Percentiles rank a stretch among this genome's conserved stretches.
These are phyloP conservation scores for Eremothecium gossypii DNA, from an alignment of 1,139 yeast species.

Conservation along the genomic window DNA sequence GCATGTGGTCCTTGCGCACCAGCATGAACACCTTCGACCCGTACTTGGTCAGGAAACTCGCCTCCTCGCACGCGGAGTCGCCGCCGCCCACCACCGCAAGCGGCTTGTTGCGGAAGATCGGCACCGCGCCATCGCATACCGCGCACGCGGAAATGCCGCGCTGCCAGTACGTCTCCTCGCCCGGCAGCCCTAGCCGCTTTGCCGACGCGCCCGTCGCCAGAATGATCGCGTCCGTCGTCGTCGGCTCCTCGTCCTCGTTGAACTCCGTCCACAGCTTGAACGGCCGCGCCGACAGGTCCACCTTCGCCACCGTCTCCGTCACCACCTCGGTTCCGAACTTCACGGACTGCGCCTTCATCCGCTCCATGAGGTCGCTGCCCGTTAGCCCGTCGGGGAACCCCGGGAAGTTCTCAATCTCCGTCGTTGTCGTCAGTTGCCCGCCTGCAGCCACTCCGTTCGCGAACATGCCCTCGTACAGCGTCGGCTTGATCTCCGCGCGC, in stretches of 20 bases:
- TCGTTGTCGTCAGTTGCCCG: conserved; percentile 96
- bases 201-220: conserved; percentile 98
- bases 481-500: conserved; percentile 92
- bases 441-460: conserved; percentile 99
- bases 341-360: conserved; percentile 80
- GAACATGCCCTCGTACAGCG: conserved; percentile 88
- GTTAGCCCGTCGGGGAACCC: conserved; percentile 95
- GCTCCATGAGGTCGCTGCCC: conserved; percentile 84
- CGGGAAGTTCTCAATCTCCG: conserved; percentile 95
- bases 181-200: conserved; percentile 84
- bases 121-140: conserved; percentile 98
- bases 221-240: conserved; percentile 85
- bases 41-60: conserved; percentile 88
- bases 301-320: conserved; percentile 89
- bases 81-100: conserved; percentile 98
- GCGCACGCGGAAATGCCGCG: conserved; percentile 99
- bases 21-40: conserved; percentile 89
- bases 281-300: conserved; percentile 77
- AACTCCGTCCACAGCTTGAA: conserved; percentile 96
- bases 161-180: conserved; percentile 98
- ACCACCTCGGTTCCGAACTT: conserved; percentile 88
- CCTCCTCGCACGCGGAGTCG: conserved; percentile 99
- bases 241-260: conserved; percentile 79
- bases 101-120: conserved; percentile 95
- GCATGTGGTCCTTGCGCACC: conserved; percentile 86